Conservation (phyloP, 805 yeast species). For the Wickerhamiella musiphila region DNA sequence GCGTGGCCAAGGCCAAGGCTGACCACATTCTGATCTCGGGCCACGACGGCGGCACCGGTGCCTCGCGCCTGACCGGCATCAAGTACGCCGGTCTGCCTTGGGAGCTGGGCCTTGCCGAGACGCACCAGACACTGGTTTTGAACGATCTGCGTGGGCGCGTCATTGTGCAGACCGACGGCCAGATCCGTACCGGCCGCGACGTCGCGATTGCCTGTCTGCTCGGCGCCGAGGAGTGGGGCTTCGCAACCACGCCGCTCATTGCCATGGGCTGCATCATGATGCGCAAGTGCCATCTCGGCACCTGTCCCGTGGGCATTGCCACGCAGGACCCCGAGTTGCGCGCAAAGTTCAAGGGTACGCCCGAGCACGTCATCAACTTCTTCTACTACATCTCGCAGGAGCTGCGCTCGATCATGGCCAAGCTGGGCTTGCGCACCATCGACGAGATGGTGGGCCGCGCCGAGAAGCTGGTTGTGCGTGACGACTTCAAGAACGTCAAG, state of each 20-base stretch:
- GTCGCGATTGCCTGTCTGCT: conserved; percentile 88
- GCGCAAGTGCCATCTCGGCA: conserved; percentile 83
- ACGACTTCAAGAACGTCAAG: conserved; percentile 72
- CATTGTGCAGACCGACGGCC: conserved; percentile 96
- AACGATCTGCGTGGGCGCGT: conserved; percentile 94
- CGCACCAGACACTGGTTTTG: conserved; percentile 91
- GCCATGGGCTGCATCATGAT: conserved; percentile 96
- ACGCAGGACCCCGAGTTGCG: conserved; percentile 93
- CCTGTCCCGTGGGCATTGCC: conserved; percentile 98
- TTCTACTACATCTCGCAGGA: conserved; percentile 90
- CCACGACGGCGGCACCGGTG: conserved; percentile 99
- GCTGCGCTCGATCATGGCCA: conserved; percentile 83
- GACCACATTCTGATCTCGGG: conserved; percentile 92
- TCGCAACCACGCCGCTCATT: conserved; percentile 92
- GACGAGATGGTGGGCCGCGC: conserved; percentile 98
- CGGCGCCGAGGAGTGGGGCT: conserved; percentile 98
- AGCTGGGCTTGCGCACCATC: conserved; percentile 83
- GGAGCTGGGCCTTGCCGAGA: conserved; percentile 96
- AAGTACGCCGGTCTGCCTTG: conserved; percentile 96
- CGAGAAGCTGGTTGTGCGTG: conserved; percentile 73
- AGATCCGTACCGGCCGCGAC: conserved; percentile 91
- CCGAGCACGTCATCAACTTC: conserved; percentile 95
- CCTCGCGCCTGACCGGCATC: conserved; percentile 93
- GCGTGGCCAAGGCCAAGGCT: conserved; percentile 98
- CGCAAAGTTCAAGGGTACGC: conserved; percentile 86